phyloP scores from a whole-genome alignment of 176 grass and related monocot genomes.

The Phoenix roebelenii region DNA sequence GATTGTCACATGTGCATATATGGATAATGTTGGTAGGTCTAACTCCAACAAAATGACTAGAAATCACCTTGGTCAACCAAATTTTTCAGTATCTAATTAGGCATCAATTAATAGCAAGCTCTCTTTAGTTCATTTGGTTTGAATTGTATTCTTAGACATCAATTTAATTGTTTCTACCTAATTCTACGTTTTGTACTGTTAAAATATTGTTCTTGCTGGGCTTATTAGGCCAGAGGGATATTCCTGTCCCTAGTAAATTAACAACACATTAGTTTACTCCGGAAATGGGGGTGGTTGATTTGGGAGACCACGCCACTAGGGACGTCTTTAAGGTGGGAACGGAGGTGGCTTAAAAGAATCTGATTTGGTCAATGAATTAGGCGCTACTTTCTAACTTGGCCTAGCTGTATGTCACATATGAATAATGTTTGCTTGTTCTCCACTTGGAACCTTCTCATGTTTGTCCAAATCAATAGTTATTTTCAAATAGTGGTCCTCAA shows the following conservation, averaged over 20 bases:
- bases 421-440: not conserved
- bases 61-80: not conserved
- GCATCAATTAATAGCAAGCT: too few species aligned
- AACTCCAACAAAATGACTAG: not conserved
- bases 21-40: not conserved
- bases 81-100: too few species aligned
- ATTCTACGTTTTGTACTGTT: too few species aligned
- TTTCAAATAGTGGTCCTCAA: too few species aligned
- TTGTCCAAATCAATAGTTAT: not conserved
- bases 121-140: too few species aligned
- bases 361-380: not conserved
- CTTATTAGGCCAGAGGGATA: too few species aligned
- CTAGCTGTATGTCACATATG: not conserved
- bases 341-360: not conserved
- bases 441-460: constrained; percentile 3
- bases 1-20: too few species aligned
- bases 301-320: not conserved
- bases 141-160: too few species aligned
- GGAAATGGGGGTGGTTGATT: not conserved
- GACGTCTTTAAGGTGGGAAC: not conserved
- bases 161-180: too few species aligned
- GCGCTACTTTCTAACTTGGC: not conserved
- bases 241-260: too few species aligned
- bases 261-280: too few species aligned
- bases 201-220: too few species aligned